phyloP scores from a whole-genome alignment of 805 yeast species.

The Cyberlindnera americana region DNA sequence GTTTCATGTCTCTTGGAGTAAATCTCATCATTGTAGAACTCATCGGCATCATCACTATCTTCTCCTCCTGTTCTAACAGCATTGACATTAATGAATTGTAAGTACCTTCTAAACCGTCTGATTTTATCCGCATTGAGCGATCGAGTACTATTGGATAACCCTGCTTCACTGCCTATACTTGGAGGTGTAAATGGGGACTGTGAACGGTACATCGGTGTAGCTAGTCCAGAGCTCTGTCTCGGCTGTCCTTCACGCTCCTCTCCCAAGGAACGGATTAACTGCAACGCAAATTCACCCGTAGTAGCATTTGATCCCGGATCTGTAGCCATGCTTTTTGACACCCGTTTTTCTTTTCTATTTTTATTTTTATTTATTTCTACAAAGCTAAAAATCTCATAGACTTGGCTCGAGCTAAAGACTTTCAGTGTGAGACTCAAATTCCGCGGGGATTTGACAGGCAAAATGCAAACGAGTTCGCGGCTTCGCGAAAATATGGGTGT shows the following conservation, averaged over 20 bases:
- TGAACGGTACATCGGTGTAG: conserved; percentile 8
- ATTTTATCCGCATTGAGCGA: conserved; percentile 16
- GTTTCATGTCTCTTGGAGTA: conserved; percentile 6
- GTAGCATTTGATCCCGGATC: background rate
- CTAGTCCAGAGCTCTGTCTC: conserved; percentile 6
- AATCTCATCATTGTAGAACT: conserved; percentile 14
- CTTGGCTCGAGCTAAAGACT: too few species aligned
- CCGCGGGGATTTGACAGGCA: background rate
- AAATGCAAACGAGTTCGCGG: too few species aligned
- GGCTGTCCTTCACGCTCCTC: conserved; percentile 2
- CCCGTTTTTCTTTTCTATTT: background rate
- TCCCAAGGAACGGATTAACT: background rate
- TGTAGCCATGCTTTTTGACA: background rate
- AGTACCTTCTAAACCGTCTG: conserved; percentile 14
- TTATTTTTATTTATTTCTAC: background rate
- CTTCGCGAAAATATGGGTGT: too few species aligned
- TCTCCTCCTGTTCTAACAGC: conserved; percentile 10
- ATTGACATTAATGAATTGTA: conserved; percentile 12
- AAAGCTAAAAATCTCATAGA: too few species aligned
- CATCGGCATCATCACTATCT: conserved; percentile 17
- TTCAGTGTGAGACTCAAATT: too few species aligned
- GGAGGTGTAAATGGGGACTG: conserved; percentile 3
- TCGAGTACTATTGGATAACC: conserved; percentile 1
- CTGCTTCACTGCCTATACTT: conserved; percentile 1
- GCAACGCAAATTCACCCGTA: background rate